Conservation (phyloP, 257 asterid species). For the Solanum clarkiae region DNA sequence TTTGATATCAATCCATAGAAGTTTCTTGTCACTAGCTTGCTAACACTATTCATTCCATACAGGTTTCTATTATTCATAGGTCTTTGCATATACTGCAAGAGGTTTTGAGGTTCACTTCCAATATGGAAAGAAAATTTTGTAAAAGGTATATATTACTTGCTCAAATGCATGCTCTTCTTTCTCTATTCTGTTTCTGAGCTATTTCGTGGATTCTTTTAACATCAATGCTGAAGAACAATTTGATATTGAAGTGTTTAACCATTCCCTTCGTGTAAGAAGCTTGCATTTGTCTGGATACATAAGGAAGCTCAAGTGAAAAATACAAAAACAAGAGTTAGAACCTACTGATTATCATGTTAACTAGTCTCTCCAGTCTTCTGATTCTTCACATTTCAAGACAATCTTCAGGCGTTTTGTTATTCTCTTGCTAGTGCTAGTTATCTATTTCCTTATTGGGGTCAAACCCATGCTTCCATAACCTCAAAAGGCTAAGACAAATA, state of each 20-base stretch:
- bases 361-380: not conserved
- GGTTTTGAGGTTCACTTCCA: constrained; percentile 34
- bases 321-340: not conserved
- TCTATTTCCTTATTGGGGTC: not conserved
- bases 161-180: constrained; percentile 3
- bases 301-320: not conserved
- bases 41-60: constrained; percentile 11
- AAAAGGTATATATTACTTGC: constrained; percentile 35
- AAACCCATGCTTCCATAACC: not conserved
- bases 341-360: not conserved
- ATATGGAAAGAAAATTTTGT: constrained; percentile 24
- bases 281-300: not conserved
- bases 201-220: not conserved
- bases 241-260: not conserved
- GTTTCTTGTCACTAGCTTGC: not conserved
- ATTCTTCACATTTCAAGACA: not conserved
- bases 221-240: not conserved
- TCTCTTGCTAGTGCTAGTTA: not conserved
- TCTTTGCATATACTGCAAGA: constrained; percentile 59
- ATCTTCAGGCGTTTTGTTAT: not conserved
- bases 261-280: not conserved
- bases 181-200: not conserved
- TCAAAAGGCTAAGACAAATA: not conserved
- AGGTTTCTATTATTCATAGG: constrained; percentile 55
- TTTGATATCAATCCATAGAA: not conserved